Base-by-base conservation (phyloP, 768 basidiomycete species). In the Cyathus striatus region DNA sequence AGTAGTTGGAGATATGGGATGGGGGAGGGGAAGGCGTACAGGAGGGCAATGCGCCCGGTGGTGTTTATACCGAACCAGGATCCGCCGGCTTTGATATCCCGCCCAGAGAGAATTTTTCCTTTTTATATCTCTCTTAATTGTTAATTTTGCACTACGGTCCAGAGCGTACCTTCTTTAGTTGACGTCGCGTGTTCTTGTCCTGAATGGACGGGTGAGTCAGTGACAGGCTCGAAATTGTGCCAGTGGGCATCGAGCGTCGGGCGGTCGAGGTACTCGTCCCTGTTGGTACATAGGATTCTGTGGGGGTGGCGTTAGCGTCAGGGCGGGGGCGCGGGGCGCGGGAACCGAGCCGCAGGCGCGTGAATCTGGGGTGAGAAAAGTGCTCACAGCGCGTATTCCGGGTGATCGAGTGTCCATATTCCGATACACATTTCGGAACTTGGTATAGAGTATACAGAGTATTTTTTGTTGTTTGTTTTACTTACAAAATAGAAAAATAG, bases 21-120 rank as follows among this genome's bases (percentile, higher is more conserved):
- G n/a, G n/a, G n/a, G n/a, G n/a, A n/a, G n/a, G 20, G 25, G 24
- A 43, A 49, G 35, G 46, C 23, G 62, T 61, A 90, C 89, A 90
- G 56, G 40, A 91, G 57, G 10, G 85, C 86, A 42, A 89, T 63
- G 50, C 74, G 75, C 18, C 90, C 90, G 46, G 72, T 48, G 46
- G 75, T 73, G 56, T 61, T 79, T 44, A 90, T 61, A 10, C 90
- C 90, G 53, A 89, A 73, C 90, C 90, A 92, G 25, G 88, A 86
- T 34, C 90, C 90, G 30, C 87, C 87, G 2, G 81, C 88, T 38
- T 65, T 65, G 17, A 69, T 55, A 62, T 92, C 90, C 50, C 81
- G 75, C 38, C 90, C 90, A 2, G 87, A 90, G 42, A 92, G 70
- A 46, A 91, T 60, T 38, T 55, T 55, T 18, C 61, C 68, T 49